Evolutionary conservation across 768 basidiomycete genomes (phyloP).

Genomic region (Mycena pura): DNA sequence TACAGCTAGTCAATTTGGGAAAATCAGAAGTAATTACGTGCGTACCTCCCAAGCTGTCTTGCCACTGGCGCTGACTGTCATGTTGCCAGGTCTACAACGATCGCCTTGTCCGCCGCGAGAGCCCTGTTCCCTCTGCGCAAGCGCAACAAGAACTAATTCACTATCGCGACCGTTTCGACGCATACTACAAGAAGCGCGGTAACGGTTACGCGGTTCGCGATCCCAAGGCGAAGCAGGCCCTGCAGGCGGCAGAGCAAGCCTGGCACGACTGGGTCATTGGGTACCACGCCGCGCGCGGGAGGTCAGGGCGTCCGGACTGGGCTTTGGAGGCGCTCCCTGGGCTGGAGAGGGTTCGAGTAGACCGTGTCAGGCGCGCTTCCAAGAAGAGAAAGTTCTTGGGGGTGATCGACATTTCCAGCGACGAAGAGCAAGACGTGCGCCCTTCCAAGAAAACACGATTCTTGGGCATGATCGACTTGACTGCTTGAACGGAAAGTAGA

Average conservation of each 20-base stretch:
- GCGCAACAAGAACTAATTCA: neutral
- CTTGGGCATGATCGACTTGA: no score
- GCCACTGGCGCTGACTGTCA: neutral
- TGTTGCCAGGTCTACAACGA: neutral
- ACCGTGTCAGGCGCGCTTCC: neutral
- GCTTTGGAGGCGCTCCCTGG: neutral
- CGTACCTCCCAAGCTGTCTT: neutral
- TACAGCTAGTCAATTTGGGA: neutral
- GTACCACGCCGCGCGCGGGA: neutral
- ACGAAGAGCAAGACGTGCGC: neutral
- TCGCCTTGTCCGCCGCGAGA: neutral
- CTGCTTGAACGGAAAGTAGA: no score
- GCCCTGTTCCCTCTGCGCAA: neutral
- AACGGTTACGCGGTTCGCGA: neutral
- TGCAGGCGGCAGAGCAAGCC: conserved; percentile 1
- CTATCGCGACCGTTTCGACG: neutral
- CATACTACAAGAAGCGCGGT: neutral
- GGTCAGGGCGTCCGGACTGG: neutral
- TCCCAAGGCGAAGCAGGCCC: neutral
- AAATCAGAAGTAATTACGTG: neutral
- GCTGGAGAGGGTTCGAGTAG: neutral
- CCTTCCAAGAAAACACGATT: neutral
- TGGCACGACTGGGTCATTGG: neutral
- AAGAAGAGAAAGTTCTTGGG: neutral
- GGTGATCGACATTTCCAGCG: neutral